phyloP scores from a whole-genome alignment of 768 basidiomycete genomes.

The Lentinula aciculospora region DNA sequence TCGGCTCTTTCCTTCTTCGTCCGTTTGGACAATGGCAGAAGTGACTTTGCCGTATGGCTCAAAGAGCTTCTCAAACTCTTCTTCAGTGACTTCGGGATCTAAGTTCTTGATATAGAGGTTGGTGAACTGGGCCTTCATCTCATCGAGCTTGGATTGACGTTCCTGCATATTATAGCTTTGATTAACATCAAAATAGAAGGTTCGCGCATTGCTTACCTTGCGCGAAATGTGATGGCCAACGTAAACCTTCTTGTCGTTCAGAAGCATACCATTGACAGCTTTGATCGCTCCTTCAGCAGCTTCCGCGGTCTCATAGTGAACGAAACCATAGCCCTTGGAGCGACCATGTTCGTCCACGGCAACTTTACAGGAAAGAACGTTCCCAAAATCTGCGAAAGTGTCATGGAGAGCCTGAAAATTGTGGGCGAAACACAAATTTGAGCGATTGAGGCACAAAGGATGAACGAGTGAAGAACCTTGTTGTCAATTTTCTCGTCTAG shows the following conservation, averaged over 20 bases:
- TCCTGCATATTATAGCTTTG: conserved; percentile 42
- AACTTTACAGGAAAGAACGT: conserved; percentile 98
- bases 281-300: conserved; percentile 96
- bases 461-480: conserved; percentile 48
- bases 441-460: background rate
- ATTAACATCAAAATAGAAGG: background rate
- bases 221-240: conserved; percentile 97
- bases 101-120: conserved; percentile 99
- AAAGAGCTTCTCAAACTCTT: conserved; percentile 85
- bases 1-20: conserved; percentile 89
- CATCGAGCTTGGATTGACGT: conserved; percentile 96
- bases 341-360: conserved; percentile 93
- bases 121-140: conserved; percentile 96
- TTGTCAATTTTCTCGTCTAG: conserved; percentile 96
- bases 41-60: conserved; percentile 74
- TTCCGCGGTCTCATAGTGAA: conserved; percentile 98
- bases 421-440: background rate
- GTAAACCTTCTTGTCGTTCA: conserved; percentile 99
- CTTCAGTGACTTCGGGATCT: conserved; percentile 75
- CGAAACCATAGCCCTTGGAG: conserved; percentile 97
- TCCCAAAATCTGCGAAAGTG: conserved; percentile 98
- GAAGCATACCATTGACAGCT: conserved; percentile 97
- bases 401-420: conserved; percentile 85
- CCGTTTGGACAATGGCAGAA: conserved; percentile 78
- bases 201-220: conserved; percentile 50